Evolutionary conservation across 768 basidiomycete species (phyloP).

Genomic region (Terana coerulea): DNA sequence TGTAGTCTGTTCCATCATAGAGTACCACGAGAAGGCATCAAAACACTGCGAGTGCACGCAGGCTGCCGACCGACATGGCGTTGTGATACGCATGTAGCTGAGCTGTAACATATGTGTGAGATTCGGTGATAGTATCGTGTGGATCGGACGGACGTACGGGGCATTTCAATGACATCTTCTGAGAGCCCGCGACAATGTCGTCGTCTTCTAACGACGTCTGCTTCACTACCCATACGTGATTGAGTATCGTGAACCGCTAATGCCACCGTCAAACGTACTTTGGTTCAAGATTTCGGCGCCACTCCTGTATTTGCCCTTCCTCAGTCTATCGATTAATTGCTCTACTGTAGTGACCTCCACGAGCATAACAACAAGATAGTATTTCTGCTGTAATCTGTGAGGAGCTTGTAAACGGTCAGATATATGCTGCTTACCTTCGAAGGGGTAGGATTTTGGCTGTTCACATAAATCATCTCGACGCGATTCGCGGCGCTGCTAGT

Average conservation of each 20-base stretch:
- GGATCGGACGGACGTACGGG: constrained; percentile 56
- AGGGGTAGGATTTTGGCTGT: constrained; percentile 74
- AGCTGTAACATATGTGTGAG: constrained; percentile 41
- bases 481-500: constrained; percentile 53
- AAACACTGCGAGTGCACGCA: constrained; percentile 95
- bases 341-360: constrained; percentile 75
- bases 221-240: constrained; percentile 43
- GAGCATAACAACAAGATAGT: constrained; percentile 79
- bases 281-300: constrained; percentile 59
- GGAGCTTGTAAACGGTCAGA: constrained; percentile 1
- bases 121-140: neutral
- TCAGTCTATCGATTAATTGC: constrained; percentile 64
- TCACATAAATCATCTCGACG: constrained; percentile 87
- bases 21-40: constrained; percentile 91
- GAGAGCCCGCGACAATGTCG: constrained; percentile 86
- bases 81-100: constrained; percentile 80
- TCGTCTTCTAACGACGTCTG: constrained; percentile 59
- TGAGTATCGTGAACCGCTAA: no score
- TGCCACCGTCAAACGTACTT: no score
- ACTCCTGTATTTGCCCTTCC: constrained; percentile 61
- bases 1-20: constrained; percentile 94
- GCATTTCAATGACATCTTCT: constrained; percentile 90
- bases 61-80: constrained; percentile 80
- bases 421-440: constrained; percentile 53
- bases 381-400: constrained; percentile 60